Evolutionary conservation across 2,329 filamentous ascomycete genomes (phyloP).

Genomic region (Chalara sp.): DNA sequence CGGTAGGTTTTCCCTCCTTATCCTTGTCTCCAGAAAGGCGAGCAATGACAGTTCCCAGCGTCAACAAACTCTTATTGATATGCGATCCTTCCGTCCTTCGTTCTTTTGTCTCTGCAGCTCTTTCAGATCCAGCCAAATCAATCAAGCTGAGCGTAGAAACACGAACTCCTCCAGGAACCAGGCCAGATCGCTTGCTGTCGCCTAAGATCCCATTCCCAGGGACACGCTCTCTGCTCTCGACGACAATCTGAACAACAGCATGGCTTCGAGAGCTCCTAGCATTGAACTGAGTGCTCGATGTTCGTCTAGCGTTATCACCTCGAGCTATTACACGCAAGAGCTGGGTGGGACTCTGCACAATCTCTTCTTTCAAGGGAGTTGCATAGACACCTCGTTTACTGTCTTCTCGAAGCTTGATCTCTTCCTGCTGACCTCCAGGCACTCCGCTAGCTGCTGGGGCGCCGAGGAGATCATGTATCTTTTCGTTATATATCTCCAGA

Average conservation of each 20-base stretch:
- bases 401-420: slow-evolving; percentile 96
- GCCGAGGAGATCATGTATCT: slow-evolving; percentile 86
- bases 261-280: slow-evolving; percentile 94
- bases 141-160: slow-evolving; percentile 95
- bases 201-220: slow-evolving; percentile 40
- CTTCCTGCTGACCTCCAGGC: slow-evolving; percentile 61
- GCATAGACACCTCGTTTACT: slow-evolving; percentile 95
- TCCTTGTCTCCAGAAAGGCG: slow-evolving; percentile 87
- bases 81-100: slow-evolving; percentile 90
- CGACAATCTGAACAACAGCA: slow-evolving; percentile 96
- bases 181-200: slow-evolving; percentile 60
- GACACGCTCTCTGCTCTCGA: slow-evolving; percentile 86
- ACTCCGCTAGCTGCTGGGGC: slow-evolving; percentile 54
- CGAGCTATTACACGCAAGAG: slow-evolving; percentile 89
- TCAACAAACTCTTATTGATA: slow-evolving; percentile 97
- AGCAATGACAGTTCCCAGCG: slow-evolving; percentile 89
- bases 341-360: slow-evolving; percentile 96
- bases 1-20: slow-evolving; percentile 62
- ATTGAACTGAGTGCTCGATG: slow-evolving; percentile 95
- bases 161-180: slow-evolving; percentile 80
- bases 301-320: slow-evolving; percentile 83
- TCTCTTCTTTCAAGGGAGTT: slow-evolving; percentile 93
- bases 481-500: slow-evolving; percentile 98
- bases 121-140: slow-evolving; percentile 92
- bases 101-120: slow-evolving; percentile 92